Evolutionary conservation across 2,329 filamentous ascomycete genomes (phyloP), one percentile per base, ranked within the genome.

Genomic region (Diaporthe citriasiana): DNA sequence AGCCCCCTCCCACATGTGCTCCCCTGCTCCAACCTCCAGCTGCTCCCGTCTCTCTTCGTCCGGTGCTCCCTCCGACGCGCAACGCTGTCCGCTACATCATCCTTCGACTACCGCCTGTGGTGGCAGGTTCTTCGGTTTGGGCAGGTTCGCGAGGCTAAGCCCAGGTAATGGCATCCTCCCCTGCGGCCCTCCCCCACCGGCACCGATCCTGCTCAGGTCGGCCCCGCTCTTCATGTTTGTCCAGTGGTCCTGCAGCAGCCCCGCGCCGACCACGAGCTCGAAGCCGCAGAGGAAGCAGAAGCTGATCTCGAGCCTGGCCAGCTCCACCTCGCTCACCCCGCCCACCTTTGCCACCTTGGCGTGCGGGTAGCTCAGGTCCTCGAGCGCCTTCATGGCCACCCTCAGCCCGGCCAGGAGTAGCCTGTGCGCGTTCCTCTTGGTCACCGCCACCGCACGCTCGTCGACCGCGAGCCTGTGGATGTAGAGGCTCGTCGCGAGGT

Each of bases 301-400:
- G 79, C 93, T 95, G 75, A 98, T 94, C 85, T 98, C 97, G 55
- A 98, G 85, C 74, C 93, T 89, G 53, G 93, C 93, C 69, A 99
- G 88, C 83, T 98, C 95, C 25, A 87, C 85, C 80, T 94, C 93
- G 79, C 91, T 94, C 22, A 98, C 95, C 25, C 96, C 96, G 55
- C 97, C 96, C 1, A 98, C 95, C 77, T 92, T 93, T 25, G 96
- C 92, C 77, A 98, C 92, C 72, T 95, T 93, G 74, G 89, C 89
- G 84, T 98, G 96, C 12, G 94, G 91, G 84, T 97, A 98, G 78
- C 93, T 94, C 71, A 96, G 88, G 82, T 98, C 96, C 82, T 99
- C 96, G n/a, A 98, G 85, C 0, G 95, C 94, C 84, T 98, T 99
- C 90, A 95, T 97, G 19, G 96, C 95, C 4, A 98, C 94, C 47